Evolutionary conservation across 371 early-diverging fungal species (phyloP).

Genomic region (Enterocytospora artemiae): DNA sequence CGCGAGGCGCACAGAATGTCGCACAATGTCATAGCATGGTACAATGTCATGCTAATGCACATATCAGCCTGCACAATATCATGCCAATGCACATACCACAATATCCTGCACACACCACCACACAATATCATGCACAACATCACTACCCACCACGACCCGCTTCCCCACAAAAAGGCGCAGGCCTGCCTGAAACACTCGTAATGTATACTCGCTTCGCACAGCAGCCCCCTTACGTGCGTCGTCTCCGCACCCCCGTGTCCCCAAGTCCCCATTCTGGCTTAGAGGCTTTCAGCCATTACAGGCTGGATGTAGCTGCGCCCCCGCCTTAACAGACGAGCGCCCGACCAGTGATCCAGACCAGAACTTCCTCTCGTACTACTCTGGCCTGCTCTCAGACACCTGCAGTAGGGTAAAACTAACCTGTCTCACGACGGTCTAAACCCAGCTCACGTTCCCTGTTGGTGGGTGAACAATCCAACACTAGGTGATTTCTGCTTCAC

Average conservation of each 20-base stretch:
- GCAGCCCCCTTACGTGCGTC: constrained; percentile 4
- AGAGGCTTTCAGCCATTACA: constrained; percentile 63
- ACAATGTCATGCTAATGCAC: too few species aligned
- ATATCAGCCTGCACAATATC: too few species aligned
- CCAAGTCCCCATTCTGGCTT: constrained; percentile 59
- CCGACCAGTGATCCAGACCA: constrained; percentile 61
- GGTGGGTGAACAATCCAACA: constrained; percentile 63
- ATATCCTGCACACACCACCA: too few species aligned
- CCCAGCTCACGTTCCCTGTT: constrained; percentile 66
- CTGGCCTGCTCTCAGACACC: constrained; percentile 60
- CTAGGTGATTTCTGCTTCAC: constrained; percentile 63
- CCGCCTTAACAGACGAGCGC: constrained; percentile 59
- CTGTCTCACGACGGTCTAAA: constrained; percentile 66
- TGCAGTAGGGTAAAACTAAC: constrained; percentile 65
- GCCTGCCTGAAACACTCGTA: constrained; percentile 13
- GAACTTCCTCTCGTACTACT: constrained; percentile 63
- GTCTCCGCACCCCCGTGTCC: constrained; percentile 6
- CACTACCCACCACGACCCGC: too few species aligned
- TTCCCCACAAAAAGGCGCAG: too few species aligned
- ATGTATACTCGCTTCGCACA: constrained; percentile 18
- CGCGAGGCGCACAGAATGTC: too few species aligned
- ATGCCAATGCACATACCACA: too few species aligned
- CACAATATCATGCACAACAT: too few species aligned
- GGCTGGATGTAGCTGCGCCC: constrained; percentile 61
- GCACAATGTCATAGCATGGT: too few species aligned